These are phyloP conservation scores for Dryadomyces quercivorus DNA, from an alignment of 2,329 filamentous ascomycete genomes.

Conservation along the genomic window DNA sequence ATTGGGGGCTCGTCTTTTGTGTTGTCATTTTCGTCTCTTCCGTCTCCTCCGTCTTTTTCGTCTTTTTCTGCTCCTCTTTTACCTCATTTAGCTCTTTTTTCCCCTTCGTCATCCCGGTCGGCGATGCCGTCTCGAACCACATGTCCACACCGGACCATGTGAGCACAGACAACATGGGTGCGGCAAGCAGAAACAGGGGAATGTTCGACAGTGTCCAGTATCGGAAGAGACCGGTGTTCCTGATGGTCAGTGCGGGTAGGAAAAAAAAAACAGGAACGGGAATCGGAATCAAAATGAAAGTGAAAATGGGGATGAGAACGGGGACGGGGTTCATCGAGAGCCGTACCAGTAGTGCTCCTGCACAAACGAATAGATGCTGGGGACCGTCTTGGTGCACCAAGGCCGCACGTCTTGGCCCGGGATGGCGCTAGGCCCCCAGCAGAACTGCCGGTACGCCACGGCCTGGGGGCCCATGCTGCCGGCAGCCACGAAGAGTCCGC, in stretches of 20 bases:
- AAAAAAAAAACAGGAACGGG: background rate
- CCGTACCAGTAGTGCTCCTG: conserved; percentile 81
- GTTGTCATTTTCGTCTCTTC: background rate
- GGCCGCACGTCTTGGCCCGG: conserved; percentile 30
- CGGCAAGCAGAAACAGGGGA: conserved; percentile 75
- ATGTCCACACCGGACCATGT: conserved; percentile 43
- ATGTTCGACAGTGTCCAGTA: conserved; percentile 87
- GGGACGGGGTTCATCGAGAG: background rate
- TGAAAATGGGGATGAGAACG: background rate
- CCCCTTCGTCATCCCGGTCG: too few species aligned
- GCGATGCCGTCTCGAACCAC: conserved; percentile 10
- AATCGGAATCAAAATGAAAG: background rate
- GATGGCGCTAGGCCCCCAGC: conserved; percentile 22
- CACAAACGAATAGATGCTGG: conserved; percentile 86
- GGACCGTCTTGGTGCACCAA: conserved; percentile 65
- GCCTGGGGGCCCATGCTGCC: conserved; percentile 64
- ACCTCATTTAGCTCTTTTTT: too few species aligned
- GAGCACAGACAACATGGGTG: conserved; percentile 62
- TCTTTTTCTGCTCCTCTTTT: too few species aligned
- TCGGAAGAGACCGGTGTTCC: conserved; percentile 75
- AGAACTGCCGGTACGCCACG: conserved; percentile 63
- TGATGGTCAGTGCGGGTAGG: conserved; percentile 21
- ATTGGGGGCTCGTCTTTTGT: conserved; percentile 4
- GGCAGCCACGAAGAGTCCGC: conserved; percentile 53
- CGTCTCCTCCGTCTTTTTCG: background rate